Evolutionary conservation across 176 grass and related monocot species (phyloP).

Genomic region (Raddia distichophylla): DNA sequence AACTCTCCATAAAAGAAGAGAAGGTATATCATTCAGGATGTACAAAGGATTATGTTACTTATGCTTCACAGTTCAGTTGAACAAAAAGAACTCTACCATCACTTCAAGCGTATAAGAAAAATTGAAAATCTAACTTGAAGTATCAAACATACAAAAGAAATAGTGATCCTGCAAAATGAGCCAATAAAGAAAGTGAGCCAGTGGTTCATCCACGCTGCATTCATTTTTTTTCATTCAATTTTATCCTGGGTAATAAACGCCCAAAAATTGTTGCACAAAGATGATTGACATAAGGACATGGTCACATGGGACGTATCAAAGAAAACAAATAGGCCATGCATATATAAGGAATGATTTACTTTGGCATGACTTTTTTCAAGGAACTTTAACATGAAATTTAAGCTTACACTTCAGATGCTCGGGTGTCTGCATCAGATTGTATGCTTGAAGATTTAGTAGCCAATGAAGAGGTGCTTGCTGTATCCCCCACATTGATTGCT

Average conservation of each 20-base stretch:
- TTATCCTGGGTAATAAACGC: neutral
- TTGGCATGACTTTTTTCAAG: neutral
- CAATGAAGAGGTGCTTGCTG: conserved; percentile 56
- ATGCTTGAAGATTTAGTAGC: conserved; percentile 63
- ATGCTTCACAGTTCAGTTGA: conserved; percentile 5
- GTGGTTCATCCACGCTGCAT: neutral
- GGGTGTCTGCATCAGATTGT: conserved; percentile 58
- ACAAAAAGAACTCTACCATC: neutral
- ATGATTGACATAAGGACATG: neutral
- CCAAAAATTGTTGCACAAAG: neutral
- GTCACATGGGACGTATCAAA: conserved; percentile 23
- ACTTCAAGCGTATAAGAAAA: neutral
- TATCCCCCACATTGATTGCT: conserved; percentile 39
- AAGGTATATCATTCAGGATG: conserved; percentile 5
- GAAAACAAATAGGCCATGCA: conserved; percentile 23
- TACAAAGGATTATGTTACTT: neutral
- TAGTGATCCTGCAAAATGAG: neutral
- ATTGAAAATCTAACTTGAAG: neutral
- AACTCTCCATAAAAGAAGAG: conserved; percentile 12
- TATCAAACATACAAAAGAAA: neutral
- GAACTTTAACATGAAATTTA: conserved; percentile 29
- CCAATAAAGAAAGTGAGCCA: conserved; percentile 4
- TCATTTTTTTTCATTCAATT: neutral
- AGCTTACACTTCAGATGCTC: conserved; percentile 66
- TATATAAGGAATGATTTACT: conserved; percentile 34